Evolutionary conservation across 495 filamentous ascomycete species (phyloP).

Genomic region (Evansstolkia leycettana): DNA sequence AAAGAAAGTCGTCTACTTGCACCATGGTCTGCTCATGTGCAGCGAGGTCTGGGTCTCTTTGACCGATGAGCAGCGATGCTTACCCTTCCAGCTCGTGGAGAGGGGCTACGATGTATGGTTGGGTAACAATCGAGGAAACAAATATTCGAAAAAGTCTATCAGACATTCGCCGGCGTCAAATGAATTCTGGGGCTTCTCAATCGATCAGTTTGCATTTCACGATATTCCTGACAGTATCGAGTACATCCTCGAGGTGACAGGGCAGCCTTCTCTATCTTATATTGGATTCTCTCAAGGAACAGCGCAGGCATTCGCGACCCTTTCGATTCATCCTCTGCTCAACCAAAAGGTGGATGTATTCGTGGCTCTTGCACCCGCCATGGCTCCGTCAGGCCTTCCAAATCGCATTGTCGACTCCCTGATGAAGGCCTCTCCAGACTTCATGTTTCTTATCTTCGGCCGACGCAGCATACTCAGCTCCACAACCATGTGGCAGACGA

Average conservation of each 20-base stretch:
- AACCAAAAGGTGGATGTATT: slow-evolving; percentile 94
- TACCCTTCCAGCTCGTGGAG: slow-evolving; percentile 86
- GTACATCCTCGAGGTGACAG: slow-evolving; percentile 79
- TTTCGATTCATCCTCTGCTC: slow-evolving; percentile 85
- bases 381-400: slow-evolving; percentile 84
- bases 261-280: slow-evolving; percentile 78
- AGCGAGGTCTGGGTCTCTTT: slow-evolving; percentile 96
- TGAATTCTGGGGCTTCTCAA: slow-evolving; percentile 92
- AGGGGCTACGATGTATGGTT: slow-evolving; percentile 95
- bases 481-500: slow-evolving; percentile 92
- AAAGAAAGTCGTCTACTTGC: slow-evolving; percentile 87
- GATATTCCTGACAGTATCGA: slow-evolving; percentile 91
- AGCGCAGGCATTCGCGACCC: slow-evolving; percentile 87
- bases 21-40: slow-evolving; percentile 96
- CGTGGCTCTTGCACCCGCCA: slow-evolving; percentile 92
- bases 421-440: slow-evolving; percentile 85
- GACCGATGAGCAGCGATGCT: slow-evolving; percentile 70
- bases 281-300: slow-evolving; percentile 96
- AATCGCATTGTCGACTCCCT: slow-evolving; percentile 85
- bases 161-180: slow-evolving; percentile 57
- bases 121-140: slow-evolving; percentile 95
- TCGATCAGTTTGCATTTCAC: slow-evolving; percentile 95
- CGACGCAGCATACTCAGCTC: slow-evolving; percentile 84
- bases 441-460: slow-evolving; percentile 91
- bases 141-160: slow-evolving; percentile 91